phyloP scores from a whole-genome alignment of 495 filamentous ascomycete species.

The Aspergillus carlsbadensis region DNA sequence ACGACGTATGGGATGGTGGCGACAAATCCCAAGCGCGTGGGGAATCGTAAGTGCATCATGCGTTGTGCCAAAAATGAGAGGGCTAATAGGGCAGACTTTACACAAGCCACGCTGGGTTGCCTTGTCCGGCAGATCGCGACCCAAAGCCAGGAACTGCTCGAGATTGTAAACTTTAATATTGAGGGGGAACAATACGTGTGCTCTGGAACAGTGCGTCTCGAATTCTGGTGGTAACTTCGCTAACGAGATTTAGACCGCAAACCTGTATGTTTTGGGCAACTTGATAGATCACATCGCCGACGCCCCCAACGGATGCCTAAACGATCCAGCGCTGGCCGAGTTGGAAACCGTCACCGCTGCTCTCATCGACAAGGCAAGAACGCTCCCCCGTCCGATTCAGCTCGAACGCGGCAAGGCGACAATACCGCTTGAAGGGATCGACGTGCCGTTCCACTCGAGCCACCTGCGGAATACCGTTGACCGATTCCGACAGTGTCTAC shows the following conservation, averaged over 20 bases:
- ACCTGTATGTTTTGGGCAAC: conserved; percentile 20
- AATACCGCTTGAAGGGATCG: conserved; percentile 40
- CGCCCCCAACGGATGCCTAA: neutral
- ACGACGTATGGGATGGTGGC: conserved; percentile 42
- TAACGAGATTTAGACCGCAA: conserved; percentile 13
- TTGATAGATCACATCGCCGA: conserved; percentile 20
- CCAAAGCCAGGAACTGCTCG: conserved; percentile 27
- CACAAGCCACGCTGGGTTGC: conserved; percentile 17
- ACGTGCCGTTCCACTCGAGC: conserved; percentile 44
- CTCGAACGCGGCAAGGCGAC: conserved; percentile 30
- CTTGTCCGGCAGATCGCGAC: conserved; percentile 23
- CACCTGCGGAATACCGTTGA: conserved; percentile 30
- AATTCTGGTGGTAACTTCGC: neutral
- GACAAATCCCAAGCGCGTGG: conserved; percentile 37
- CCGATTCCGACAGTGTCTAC: conserved; percentile 29
- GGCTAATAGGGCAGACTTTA: conserved; percentile 19
- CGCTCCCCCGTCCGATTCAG: conserved; percentile 19
- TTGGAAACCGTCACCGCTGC: conserved; percentile 2
- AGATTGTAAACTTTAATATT: conserved; percentile 46
- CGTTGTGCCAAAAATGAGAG: neutral
- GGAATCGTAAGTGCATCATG: conserved; percentile 17
- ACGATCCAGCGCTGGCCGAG: neutral
- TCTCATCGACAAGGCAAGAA: neutral
- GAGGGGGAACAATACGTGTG: conserved; percentile 43
- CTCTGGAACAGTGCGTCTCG: conserved; percentile 31